Base-by-base conservation (phyloP, 139 green algal genomes). In the Chlorella sp. region DNA sequence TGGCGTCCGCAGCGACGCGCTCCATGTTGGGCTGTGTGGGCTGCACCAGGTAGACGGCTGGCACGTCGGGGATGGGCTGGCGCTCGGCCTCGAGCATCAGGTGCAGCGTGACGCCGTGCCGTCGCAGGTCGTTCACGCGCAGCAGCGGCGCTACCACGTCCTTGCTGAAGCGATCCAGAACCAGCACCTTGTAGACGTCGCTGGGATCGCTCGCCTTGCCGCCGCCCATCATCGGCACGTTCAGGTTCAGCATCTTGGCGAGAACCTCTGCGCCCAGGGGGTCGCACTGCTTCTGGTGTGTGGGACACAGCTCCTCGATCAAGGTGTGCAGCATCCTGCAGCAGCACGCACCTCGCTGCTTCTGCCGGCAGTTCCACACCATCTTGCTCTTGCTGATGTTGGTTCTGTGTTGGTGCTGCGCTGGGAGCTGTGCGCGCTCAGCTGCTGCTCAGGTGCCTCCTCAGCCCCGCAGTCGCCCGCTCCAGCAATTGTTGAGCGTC, bases 31-130 rank as follows among this genome's bases (percentile, higher is more conserved):
- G 55, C 30, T 79, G 60, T 5, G 73, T 92, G 24, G 91, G 85
- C 35, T 89, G 75, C n/a, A 99, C 80, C 60, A 98, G 93, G 77
- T 99, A 99, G 0, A 99, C 80, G 0, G 93, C 95, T 31, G 96
- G 93, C n/a, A 96, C 94, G 59, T 99, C 96, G 0, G 94, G 86
- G 61, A 99, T 97, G 42, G 88, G 63, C 82, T 99, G 89, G 23
- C 96, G 85, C 0, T 97, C 91, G 0, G 75, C 34, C 29, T 97
- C 91, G 23, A 99, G 71, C 62, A 89, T 72, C 23, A 99, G 79
- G 75, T 97, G 90, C 69, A 99, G 83, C 26, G 96, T 99, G 31
- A 99, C 89, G 70, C 96, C 96, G 71, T 97, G 89, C 62, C 83
- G 83, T 0, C 95, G 82, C 69, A 99, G 76, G 67, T 97, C 93